Evolutionary conservation across 495 filamentous ascomycete species (phyloP), one percentile per base, ranked within the genome.

Genomic region (Bombardia bombarda): DNA sequence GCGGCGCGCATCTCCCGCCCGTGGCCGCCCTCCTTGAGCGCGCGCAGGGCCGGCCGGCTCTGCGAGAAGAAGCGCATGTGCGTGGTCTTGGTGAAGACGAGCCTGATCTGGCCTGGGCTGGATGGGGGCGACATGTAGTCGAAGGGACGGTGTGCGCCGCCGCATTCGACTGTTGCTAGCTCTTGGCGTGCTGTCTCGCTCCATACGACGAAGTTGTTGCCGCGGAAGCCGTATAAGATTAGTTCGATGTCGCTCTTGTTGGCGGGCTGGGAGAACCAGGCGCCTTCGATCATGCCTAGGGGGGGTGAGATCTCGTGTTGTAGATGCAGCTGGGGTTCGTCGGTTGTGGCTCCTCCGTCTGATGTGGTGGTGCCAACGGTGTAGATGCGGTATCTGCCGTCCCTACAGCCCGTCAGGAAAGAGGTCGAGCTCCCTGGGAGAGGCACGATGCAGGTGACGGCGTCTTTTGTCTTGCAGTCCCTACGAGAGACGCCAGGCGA

Each of bases 1-100:
- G 82, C 66, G 1, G 82, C 70, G 60, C 90, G 90, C 48, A 96
- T 84, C 66, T 99, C 92, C 25, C 92, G 64, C 0, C 92, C 92
- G 60, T 99, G 92, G 1, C 77, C 76, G 0, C 92, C 92, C 0
- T 55, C 40, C 21, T 79, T 78, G 1, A 95, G 52, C 1, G 78
- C 61, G 19, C 62, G 58, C 41, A 82, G 74, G 2, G 66, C 57
- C 1, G 72, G 56, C 2, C 55, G 37, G 0, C 47, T 49, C 40
- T 84, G 79, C 2, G 67, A 69, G 36, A 73, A 67, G 1, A 79
- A 49, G 38, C 66, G 61, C 47, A 82, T 56, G 38, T 66, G 66
- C 7, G 72, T 69, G 6, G 73, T 72, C 53, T 78, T 77, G 17
- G 73, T 76, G 56, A 74, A 80, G 1, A 72, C 60, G 24, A 79